A percentile compares a stretch with the other conserved stretches of the same genome.
These are phyloP conservation scores for Yarrowia hollandica DNA, from an alignment of 805 yeast species.

Conservation along the genomic window DNA sequence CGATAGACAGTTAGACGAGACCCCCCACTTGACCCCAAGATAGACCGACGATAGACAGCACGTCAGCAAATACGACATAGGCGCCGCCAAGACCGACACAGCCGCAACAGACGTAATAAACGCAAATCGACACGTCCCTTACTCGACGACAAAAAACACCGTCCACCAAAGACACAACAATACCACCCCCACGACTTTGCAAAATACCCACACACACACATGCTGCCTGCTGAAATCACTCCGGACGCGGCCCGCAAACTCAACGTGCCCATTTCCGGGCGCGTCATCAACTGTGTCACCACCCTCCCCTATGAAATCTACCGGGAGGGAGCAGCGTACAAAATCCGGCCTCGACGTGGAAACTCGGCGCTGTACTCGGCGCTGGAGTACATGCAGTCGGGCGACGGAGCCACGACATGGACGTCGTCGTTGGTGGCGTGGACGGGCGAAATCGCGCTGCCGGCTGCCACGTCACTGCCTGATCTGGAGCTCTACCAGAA, in stretches of 20 bases:
- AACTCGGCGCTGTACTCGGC: conserved; percentile 83
- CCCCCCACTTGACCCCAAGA: no score
- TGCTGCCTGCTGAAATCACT: conserved; percentile 17
- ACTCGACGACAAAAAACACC: no score
- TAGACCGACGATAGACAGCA: no score
- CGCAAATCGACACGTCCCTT: no score
- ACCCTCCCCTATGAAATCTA: conserved; percentile 65
- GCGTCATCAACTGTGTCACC: conserved; percentile 67
- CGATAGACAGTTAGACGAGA: no score
- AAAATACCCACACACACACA: background rate
- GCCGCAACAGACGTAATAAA: no score
- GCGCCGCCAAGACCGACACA: no score
- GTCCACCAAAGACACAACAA: background rate
- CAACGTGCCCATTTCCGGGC: conserved; percentile 48
- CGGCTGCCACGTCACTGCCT: conserved; percentile 34
- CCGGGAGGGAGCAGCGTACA: conserved; percentile 45
- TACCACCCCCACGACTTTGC: no score
- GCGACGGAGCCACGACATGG: conserved; percentile 54
- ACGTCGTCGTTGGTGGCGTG: conserved; percentile 87
- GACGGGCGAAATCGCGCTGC: conserved; percentile 78
- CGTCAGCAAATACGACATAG: no score
- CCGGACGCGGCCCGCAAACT: background rate
- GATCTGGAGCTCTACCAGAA: conserved; percentile 35
- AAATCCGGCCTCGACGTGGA: conserved; percentile 61
- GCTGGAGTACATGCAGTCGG: conserved; percentile 51